Evolutionary conservation across 75 land plant species (phyloP).

Genomic region (Gnetum montanum): DNA sequence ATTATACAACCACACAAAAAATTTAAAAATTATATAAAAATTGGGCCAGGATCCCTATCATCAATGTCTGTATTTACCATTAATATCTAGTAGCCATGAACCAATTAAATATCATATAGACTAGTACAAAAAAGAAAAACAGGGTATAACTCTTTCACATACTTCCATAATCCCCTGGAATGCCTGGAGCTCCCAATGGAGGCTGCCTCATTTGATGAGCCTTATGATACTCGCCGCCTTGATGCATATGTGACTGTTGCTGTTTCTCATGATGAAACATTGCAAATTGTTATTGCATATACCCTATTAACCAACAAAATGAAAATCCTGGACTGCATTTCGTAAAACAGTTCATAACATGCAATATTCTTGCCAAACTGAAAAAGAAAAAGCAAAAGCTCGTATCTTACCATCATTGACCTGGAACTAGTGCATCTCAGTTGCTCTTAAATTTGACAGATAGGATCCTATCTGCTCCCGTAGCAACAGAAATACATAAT

Average conservation of each 20-base stretch:
- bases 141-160: background rate
- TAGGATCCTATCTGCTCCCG: no score
- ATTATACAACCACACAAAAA: no score
- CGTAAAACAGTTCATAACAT: no score
- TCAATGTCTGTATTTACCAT: background rate
- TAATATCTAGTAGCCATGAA: background rate
- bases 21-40: background rate
- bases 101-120: background rate
- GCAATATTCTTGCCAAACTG: no score
- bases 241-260: slow-evolving; percentile 4
- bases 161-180: slow-evolving; percentile 7
- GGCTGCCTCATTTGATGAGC: background rate
- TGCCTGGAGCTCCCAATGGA: background rate
- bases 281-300: no score
- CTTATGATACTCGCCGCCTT: slow-evolving; percentile 3
- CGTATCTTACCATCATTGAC: no score
- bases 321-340: no score
- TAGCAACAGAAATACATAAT: no score
- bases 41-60: background rate
- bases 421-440: no score
- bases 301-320: no score
- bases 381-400: no score
- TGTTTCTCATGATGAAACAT: background rate
- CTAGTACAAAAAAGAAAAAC: background rate
- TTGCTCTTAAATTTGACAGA: no score